Percentiles rank a stretch among this genome's conserved stretches.
Evolutionary conservation across 2,329 filamentous ascomycete genomes (phyloP).

Genomic region (Geoglossum cookeanum): DNA sequence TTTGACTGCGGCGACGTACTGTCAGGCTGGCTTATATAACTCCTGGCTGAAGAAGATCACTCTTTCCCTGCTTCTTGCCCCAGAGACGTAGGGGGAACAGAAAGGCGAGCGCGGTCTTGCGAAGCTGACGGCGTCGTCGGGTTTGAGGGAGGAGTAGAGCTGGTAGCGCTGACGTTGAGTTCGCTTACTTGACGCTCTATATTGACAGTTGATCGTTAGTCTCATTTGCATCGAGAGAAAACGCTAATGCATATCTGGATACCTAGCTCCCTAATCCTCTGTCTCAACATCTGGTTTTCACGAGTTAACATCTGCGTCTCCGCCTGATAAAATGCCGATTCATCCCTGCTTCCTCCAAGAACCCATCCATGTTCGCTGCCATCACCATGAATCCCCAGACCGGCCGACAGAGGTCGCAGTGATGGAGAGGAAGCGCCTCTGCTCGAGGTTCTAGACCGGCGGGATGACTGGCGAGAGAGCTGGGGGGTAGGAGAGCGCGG

Average conservation of each 20-base stretch:
- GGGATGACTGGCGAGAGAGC: conserved; percentile 13
- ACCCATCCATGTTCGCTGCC: conserved; percentile 8
- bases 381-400: conserved; percentile 14
- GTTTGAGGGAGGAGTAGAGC: neutral
- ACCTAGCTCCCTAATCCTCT: conserved; percentile 28
- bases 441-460: conserved; percentile 10
- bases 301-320: conserved; percentile 26
- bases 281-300: conserved; percentile 29
- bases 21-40: neutral
- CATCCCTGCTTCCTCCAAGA: conserved; percentile 23
- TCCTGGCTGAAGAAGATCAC: neutral
- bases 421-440: conserved; percentile 9
- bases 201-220: neutral
- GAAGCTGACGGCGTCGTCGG: neutral
- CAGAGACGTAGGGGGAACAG: neutral
- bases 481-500: conserved; percentile 14
- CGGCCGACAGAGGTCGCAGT: conserved; percentile 16
- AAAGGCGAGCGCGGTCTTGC: neutral
- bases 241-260: conserved; percentile 7
- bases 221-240: neutral
- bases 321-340: conserved; percentile 27
- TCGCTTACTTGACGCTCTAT: conserved; percentile 5
- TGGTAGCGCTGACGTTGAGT: neutral
- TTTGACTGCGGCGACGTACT: neutral
- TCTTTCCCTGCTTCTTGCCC: neutral